These are phyloP conservation scores for Picea glauca DNA, from an alignment of 75 land plant genomes.

Conservation along the genomic window DNA sequence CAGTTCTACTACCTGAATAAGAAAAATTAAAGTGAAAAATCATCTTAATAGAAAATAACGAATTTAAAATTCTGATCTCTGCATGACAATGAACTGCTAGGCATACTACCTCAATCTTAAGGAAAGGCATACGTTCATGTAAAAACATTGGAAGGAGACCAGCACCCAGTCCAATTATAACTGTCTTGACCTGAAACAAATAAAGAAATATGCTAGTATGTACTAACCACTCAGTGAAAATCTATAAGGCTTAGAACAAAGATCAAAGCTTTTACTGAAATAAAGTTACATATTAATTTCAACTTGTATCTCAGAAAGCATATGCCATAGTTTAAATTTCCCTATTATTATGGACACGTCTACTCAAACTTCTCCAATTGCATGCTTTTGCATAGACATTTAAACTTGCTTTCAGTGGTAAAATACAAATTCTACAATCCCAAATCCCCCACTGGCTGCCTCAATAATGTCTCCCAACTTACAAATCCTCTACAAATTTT, in stretches of 20 bases:
- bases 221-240: neutral
- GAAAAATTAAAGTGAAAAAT: neutral
- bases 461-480: neutral
- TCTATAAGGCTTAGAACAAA: neutral
- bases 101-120: slow-evolving; percentile 58
- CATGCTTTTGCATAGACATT: neutral
- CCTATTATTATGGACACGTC: neutral
- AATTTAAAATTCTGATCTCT: neutral
- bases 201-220: neutral
- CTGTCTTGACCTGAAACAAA: slow-evolving; percentile 44
- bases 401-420: neutral
- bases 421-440: neutral
- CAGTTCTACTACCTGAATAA: slow-evolving; percentile 72
- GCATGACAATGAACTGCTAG: neutral
- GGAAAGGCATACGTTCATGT: slow-evolving; percentile 54
- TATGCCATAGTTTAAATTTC: neutral
- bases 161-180: slow-evolving; percentile 90
- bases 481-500: neutral
- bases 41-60: slow-evolving; percentile 5
- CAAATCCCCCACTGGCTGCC: neutral
- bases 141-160: slow-evolving; percentile 97
- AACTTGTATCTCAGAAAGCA: neutral
- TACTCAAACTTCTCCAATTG: neutral
- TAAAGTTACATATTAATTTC: neutral
- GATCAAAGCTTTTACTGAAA: neutral